Evolutionary conservation across 306 rosid species (phyloP).

Genomic region (Boehmeria nivea): DNA sequence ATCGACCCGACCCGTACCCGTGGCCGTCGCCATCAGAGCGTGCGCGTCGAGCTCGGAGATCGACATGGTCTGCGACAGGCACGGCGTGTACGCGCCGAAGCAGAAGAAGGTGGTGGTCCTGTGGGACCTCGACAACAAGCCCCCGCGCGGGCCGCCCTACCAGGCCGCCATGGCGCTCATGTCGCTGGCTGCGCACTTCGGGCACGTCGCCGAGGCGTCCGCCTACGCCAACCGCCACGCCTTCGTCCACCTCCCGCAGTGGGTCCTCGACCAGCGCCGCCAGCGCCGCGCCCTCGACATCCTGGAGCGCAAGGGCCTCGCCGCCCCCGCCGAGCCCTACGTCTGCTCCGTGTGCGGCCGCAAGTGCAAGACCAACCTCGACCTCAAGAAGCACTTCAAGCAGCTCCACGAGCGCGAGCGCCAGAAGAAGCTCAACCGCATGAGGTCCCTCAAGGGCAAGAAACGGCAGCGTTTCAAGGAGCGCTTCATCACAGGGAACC

Average conservation of each 20-base stretch:
- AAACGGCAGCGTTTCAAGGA: conserved; percentile 64
- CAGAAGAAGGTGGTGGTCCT: conserved; percentile 60
- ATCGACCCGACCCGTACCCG: conserved; percentile 9
- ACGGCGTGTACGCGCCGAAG: conserved; percentile 53
- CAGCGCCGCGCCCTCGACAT: conserved; percentile 45
- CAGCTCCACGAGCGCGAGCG: conserved; percentile 70
- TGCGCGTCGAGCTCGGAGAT: conserved; percentile 39
- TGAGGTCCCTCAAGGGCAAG: conserved; percentile 52
- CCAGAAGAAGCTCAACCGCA: conserved; percentile 52
- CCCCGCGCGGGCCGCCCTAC: conserved; percentile 84
- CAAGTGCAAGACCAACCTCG: conserved; percentile 52
- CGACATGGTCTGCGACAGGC: conserved; percentile 73
- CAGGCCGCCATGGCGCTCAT: conserved; percentile 66
- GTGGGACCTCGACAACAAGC: conserved; percentile 96
- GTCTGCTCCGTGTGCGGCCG: conserved; percentile 65
- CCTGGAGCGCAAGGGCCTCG: conserved; percentile 57
- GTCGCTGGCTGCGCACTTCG: conserved; percentile 46
- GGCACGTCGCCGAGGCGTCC: conserved; percentile 58
- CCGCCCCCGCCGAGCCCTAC: conserved; percentile 44
- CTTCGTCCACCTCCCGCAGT: conserved; percentile 64
- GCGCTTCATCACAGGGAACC: conserved; percentile 43
- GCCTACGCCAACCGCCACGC: conserved; percentile 90
- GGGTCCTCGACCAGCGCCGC: conserved; percentile 60
- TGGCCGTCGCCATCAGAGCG: conserved; percentile 8
- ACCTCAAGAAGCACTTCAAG: conserved; percentile 64